Evolutionary conservation across 225 moss, liverwort and hornwort genomes (phyloP).

Genomic region (Pleurozium schreberi): DNA sequence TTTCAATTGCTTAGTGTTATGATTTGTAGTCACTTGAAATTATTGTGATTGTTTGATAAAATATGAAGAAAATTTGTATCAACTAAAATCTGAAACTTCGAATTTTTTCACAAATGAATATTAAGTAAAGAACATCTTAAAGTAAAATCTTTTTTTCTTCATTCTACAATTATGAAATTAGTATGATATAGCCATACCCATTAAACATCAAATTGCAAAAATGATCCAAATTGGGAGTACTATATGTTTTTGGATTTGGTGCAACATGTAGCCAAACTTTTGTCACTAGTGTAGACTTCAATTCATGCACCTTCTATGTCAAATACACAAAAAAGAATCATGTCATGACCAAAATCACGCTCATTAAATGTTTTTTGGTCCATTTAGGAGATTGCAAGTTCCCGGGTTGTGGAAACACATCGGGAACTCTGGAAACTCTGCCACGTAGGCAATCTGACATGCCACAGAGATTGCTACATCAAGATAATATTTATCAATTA

Average conservation of each 20-base stretch:
- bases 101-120: background rate
- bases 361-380: too few relatives aligned
- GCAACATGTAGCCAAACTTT: rapidly evolving
- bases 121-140: background rate
- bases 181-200: rapidly evolving
- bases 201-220: background rate
- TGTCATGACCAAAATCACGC: rapidly evolving
- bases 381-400: too few relatives aligned
- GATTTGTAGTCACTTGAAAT: too few relatives aligned
- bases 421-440: too few relatives aligned
- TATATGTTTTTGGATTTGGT: background rate
- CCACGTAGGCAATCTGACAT: too few relatives aligned
- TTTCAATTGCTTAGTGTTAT: background rate
- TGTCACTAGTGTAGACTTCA: background rate
- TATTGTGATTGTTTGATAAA: background rate
- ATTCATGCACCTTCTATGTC: background rate
- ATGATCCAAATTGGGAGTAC: background rate
- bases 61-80: background rate
- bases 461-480: too few relatives aligned
- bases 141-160: too few relatives aligned
- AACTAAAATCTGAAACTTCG: background rate
- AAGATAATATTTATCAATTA: too few relatives aligned
- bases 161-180: background rate
- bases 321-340: background rate
- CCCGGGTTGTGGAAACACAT: too few relatives aligned